Base-by-base conservation (phyloP, 768 basidiomycete species). In the Piloderma croceum region DNA sequence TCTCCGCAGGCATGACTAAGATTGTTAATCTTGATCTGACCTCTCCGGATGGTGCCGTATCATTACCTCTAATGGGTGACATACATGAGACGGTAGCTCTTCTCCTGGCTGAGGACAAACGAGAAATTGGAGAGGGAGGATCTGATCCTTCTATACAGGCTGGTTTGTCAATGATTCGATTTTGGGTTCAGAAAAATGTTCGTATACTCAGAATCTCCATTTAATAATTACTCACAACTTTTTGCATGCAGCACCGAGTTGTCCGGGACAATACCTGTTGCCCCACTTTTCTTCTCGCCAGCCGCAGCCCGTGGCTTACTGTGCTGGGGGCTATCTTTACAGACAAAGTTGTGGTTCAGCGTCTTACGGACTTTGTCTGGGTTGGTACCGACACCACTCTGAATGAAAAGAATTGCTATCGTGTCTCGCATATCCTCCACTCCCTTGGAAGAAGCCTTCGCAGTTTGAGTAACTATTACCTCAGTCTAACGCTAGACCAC, bases 281-380 rank as follows among this genome's bases (percentile, higher is more conserved):
- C 31, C 65, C 65, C 3, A 24, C 51, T 7, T 65, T 65, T 39
- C 13, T 66, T 18, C 24, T 64, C 29, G 52, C 52, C 18, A 38
- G 44, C 10, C 54, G 44, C 7, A 59, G 62, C 4, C 48, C 64
- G 11, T 61, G 56, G 54, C 29, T 69, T 7, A 20, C 39, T 13
- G 46, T 69, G 31, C 45, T 61, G 38, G 64, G 67, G n/a, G 59
- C 44, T 18, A 45, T 67, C 5, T 19, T 59, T 11, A 60, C 59
- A 0, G 34, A 47, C 24, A 38, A 41, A 1, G 51, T 52, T 31
- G 45, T 69, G 9, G 52, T 63, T 17, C 62, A 65, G 31, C 45
- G 45, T n/a, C 58, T 68, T 12, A 65, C 61, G 0, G 65, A 64
- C 24, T 47, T 56, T 22, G 22, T 57, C 3, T 63, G 57, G 54